Conservation (phyloP, 2,329 filamentous ascomycete genomes). For the Pyrenochaeta sp. region DNA sequence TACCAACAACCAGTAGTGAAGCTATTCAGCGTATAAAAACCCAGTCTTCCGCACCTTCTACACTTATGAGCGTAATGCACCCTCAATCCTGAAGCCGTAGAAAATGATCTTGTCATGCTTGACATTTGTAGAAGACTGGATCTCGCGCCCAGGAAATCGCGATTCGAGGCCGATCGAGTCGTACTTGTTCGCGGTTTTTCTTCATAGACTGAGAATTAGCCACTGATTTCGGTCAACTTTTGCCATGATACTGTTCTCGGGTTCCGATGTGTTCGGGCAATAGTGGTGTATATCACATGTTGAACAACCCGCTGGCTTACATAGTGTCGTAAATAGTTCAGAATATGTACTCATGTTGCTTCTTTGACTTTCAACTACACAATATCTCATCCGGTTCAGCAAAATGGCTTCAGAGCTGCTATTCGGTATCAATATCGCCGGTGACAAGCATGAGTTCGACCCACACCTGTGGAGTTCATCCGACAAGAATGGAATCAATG, state of each 20-base stretch:
- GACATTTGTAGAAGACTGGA: no score
- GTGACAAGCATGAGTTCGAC: constrained; percentile 9
- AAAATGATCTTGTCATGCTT: no score
- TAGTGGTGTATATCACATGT: not conserved
- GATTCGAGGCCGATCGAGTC: not conserved
- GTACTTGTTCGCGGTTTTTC: not conserved
- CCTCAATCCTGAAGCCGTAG: no score
- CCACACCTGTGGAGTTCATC: not conserved
- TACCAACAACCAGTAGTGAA: no score
- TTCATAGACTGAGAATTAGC: not conserved
- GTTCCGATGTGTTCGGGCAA: not conserved
- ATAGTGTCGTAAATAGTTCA: not conserved
- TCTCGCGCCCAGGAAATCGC: no score
- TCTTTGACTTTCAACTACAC: no score
- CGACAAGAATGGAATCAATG: not conserved
- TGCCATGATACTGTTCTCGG: not conserved
- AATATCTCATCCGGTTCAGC: not conserved
- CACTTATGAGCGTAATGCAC: no score
- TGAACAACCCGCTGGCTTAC: not conserved
- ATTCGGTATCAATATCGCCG: constrained; percentile 2
- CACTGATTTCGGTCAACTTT: not conserved
- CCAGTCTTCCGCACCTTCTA: no score
- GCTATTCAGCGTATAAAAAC: no score
- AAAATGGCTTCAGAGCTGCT: not conserved
- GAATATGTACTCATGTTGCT: not conserved